A percentile compares a stretch with the other conserved stretches of the same genome.
These are phyloP conservation scores for Phaeosphaeriaceae sp. DNA, from an alignment of 2,329 filamentous ascomycete species.

Conservation along the genomic window DNA sequence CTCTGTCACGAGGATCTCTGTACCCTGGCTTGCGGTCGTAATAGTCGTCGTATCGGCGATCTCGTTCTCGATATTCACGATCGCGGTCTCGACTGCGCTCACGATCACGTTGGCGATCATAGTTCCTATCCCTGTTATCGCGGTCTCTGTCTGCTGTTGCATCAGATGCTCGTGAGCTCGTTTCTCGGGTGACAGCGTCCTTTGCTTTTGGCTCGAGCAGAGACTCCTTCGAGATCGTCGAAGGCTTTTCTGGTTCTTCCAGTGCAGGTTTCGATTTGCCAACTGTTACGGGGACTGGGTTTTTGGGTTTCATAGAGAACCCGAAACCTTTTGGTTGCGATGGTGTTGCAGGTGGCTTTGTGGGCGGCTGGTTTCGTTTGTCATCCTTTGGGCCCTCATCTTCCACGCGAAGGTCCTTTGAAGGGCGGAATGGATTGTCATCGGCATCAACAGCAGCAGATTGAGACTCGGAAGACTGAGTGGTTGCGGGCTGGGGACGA, in stretches of 20 bases:
- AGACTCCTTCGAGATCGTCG: slow-evolving; percentile 50
- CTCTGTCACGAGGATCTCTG: slow-evolving; percentile 38
- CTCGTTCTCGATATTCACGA: slow-evolving; percentile 52
- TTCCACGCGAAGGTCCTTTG: slow-evolving; percentile 71
- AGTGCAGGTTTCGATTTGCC: slow-evolving; percentile 61
- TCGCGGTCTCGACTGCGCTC: slow-evolving; percentile 48
- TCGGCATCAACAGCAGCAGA: slow-evolving; percentile 58
- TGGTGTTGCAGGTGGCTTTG: slow-evolving; percentile 58
- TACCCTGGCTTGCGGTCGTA: slow-evolving; percentile 37
- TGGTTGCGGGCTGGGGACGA: slow-evolving; percentile 31
- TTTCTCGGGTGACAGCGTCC: slow-evolving; percentile 43
- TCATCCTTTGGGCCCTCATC: slow-evolving; percentile 64
- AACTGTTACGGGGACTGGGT: slow-evolving; percentile 62
- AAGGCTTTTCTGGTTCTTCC: slow-evolving; percentile 43
- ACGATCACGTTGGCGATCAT: slow-evolving; percentile 25
- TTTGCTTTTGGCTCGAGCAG: slow-evolving; percentile 48
- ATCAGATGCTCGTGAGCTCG: slow-evolving; percentile 24
- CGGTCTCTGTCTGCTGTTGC: slow-evolving; percentile 37
- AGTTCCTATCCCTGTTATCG: slow-evolving; percentile 27
- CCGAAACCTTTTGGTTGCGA: slow-evolving; percentile 72
- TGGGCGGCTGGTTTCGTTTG: slow-evolving; percentile 62
- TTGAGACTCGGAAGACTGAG: slow-evolving; percentile 20
- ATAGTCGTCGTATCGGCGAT: slow-evolving; percentile 40
- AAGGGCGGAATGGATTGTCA: slow-evolving; percentile 69
- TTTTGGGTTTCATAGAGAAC: slow-evolving; percentile 86